Evolutionary conservation across 768 basidiomycete genomes (phyloP), one percentile per base, ranked within the genome.

Genomic region (Pleurotus giganteus): DNA sequence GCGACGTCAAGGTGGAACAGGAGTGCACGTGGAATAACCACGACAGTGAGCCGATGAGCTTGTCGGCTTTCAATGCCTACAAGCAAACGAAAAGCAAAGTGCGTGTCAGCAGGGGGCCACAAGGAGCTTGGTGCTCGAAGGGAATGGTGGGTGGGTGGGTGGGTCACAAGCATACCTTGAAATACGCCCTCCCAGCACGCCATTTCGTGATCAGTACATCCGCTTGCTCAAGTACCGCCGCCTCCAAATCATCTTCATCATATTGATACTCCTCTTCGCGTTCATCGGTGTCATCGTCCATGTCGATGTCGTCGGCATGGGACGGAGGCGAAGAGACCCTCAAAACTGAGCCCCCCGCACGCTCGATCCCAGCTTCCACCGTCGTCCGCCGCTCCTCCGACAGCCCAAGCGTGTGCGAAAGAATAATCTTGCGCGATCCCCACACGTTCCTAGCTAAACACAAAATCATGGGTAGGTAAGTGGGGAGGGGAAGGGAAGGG

Each of bases 11-110:
- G 0, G 78, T 69, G 2, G 86, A 85, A 1, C 78, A 80, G 0
- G 83, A 77, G 57, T 91, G 80, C 4, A 91, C 86, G 63, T 88
- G 83, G 66, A 91, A 91, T 11, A 96, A 62, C 94, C 94, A 97
- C 1, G 83, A 75, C 2, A 95, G 74, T 0, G 86, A 91, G 0
- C 88, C 94, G 17, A 98, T 82, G 4, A 81, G 80, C 66, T 86
- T 85, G 13, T 69, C 63, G 3, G 61, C 60, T 24, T 75, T 72
- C 19, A 82, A 77, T 13, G 92, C 91, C 88, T 94, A 49, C 3
- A 63, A 8, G 29, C 26, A 36, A 29, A 37, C 13, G 21, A 4
- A 29, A 29, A 17, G 12, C 31, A 7, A 26, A 24, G 24, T 32
- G 17, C 7, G 39, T 52, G n/a, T 9, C 7, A 17, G n/a, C 26